phyloP scores from a whole-genome alignment of 2,329 filamentous ascomycete genomes.

The Microdochium nivale region DNA sequence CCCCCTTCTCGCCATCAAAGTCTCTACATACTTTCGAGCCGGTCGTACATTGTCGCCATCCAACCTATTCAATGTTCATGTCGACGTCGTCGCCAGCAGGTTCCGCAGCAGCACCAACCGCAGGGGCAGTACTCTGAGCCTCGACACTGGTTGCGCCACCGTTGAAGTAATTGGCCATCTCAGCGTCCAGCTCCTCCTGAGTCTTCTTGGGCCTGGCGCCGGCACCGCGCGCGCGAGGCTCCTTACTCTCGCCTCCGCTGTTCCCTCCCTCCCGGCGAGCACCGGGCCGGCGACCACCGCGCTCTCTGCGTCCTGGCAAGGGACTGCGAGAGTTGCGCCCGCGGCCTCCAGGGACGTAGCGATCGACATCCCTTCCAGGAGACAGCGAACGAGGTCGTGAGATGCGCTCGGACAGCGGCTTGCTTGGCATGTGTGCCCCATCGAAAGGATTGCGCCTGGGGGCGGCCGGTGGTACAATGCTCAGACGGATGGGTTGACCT shows the following conservation, averaged over 20 bases:
- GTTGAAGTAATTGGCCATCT: constrained; percentile 92
- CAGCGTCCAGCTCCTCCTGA: constrained; percentile 85
- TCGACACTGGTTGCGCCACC: constrained; percentile 11
- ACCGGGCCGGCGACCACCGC: constrained; percentile 34
- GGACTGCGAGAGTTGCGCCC: constrained; percentile 48
- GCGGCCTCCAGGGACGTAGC: constrained; percentile 57
- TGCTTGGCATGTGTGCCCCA: constrained; percentile 43
- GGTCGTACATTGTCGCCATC: not conserved
- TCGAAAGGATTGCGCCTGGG: constrained; percentile 49
- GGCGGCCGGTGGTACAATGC: constrained; percentile 47
- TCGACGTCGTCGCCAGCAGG: constrained; percentile 50
- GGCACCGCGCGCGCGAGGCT: constrained; percentile 23
- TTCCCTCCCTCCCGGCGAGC: constrained; percentile 34
- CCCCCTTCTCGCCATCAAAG: not conserved
- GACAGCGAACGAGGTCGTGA: constrained; percentile 60
- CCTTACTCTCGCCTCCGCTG: constrained; percentile 13
- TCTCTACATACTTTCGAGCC: not conserved
- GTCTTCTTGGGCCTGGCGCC: constrained; percentile 70
- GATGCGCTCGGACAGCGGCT: constrained; percentile 53
- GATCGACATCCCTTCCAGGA: constrained; percentile 58
- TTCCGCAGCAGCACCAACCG: constrained; percentile 20
- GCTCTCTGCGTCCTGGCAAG: constrained; percentile 38
- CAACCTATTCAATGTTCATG: constrained; percentile 53
- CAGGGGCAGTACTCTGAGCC: constrained; percentile 17
- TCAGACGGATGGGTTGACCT: constrained; percentile 74